These are phyloP conservation scores for Fusarium sp. DNA, from an alignment of 2,329 filamentous ascomycete species.

Conservation along the genomic window DNA sequence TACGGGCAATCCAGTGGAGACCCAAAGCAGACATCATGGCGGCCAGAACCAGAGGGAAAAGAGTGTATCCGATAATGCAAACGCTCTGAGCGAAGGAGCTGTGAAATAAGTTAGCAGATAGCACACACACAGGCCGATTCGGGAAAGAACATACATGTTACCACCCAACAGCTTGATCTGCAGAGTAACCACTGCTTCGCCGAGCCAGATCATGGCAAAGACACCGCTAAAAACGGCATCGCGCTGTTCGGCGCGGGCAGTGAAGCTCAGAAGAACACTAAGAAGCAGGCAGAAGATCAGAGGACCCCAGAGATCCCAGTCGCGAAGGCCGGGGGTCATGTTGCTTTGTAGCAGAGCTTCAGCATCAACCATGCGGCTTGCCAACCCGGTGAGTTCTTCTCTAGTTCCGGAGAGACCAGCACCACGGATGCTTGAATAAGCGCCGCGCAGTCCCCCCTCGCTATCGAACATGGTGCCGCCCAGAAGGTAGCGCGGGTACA, in stretches of 20 bases:
- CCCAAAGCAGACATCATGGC: slow-evolving; percentile 86
- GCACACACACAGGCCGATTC: not conserved
- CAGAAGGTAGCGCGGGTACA: slow-evolving; percentile 95
- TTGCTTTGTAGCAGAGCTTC: slow-evolving; percentile 72
- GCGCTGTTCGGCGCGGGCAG: slow-evolving; percentile 82
- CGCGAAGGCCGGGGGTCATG: slow-evolving; percentile 90
- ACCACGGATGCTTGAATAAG: slow-evolving; percentile 71
- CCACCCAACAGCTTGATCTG: slow-evolving; percentile 97
- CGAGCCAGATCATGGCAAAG: slow-evolving; percentile 97
- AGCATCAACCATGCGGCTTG: slow-evolving; percentile 73
- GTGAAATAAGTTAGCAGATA: slow-evolving; percentile 41
- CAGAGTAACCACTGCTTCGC: slow-evolving; percentile 94
- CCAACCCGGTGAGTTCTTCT: slow-evolving; percentile 72
- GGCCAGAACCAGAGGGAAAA: slow-evolving; percentile 96
- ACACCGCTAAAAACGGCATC: slow-evolving; percentile 94
- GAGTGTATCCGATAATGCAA: slow-evolving; percentile 97
- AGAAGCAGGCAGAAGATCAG: slow-evolving; percentile 93
- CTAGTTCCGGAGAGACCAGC: slow-evolving; percentile 70
- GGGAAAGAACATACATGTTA: slow-evolving; percentile 81
- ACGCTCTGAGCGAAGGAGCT: slow-evolving; percentile 98
- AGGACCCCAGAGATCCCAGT: slow-evolving; percentile 99
- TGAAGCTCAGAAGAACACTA: slow-evolving; percentile 87
- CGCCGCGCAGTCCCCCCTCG: slow-evolving; percentile 67
- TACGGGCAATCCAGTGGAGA: slow-evolving; percentile 82
- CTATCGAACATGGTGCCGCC: slow-evolving; percentile 74